Percentiles rank a stretch among this genome's conserved stretches.
Evolutionary conservation across 2,329 filamentous ascomycete species (phyloP).

Genomic region (Cercospora sojina): DNA sequence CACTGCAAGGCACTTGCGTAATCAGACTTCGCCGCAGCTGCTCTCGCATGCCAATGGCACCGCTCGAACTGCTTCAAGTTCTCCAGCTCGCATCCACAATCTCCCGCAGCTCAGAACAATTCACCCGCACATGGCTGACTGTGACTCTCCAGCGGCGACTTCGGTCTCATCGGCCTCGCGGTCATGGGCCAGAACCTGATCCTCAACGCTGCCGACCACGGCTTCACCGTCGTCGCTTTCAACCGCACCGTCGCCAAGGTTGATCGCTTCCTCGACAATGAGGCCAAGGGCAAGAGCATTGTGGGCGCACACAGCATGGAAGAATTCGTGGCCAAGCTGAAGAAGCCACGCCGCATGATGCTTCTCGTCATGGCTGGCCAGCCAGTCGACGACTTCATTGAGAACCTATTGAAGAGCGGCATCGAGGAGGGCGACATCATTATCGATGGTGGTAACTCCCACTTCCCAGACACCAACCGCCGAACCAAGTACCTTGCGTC

Average conservation of each 20-base stretch:
- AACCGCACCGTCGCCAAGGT: constrained; percentile 99
- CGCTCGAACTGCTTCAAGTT: neutral
- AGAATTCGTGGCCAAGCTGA: constrained; percentile 95
- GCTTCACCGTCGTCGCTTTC: constrained; percentile 96
- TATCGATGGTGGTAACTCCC: constrained; percentile 98
- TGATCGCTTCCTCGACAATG: constrained; percentile 59
- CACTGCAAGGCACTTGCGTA: neutral
- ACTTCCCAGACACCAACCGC: constrained; percentile 98
- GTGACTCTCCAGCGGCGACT: constrained; percentile 45
- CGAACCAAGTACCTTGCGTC: constrained; percentile 79
- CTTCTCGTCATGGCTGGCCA: constrained; percentile 97
- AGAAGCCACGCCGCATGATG: constrained; percentile 96
- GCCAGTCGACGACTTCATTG: constrained; percentile 98
- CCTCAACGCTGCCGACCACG: constrained; percentile 56
- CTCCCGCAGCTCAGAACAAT: neutral
- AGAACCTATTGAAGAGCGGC: constrained; percentile 73
- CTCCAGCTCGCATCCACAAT: neutral
- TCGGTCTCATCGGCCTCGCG: constrained; percentile 55
- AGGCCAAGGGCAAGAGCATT: constrained; percentile 76
- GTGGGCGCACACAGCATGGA: constrained; percentile 89
- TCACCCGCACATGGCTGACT: constrained; percentile 23
- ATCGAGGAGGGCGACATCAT: constrained; percentile 91
- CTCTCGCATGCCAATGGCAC: neutral
- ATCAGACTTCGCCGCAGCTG: neutral
- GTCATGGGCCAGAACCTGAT: constrained; percentile 57